Conservation (phyloP, 2,329 filamentous ascomycete genomes). For the Cryphonectria carpinicola region DNA sequence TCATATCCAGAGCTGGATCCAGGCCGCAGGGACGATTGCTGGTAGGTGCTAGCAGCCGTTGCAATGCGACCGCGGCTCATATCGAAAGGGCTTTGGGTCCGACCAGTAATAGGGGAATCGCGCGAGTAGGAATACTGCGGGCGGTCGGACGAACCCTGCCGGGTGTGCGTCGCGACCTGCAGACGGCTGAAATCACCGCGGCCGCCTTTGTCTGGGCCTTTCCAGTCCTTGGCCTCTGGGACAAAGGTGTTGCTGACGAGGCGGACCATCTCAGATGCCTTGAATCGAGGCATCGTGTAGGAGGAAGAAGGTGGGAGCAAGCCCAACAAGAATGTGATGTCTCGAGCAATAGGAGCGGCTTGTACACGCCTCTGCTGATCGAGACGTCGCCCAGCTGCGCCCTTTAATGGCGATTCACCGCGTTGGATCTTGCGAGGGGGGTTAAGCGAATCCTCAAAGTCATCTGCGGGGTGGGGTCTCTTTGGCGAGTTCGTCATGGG, state of each 20-base stretch:
- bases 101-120: slow-evolving; percentile 34
- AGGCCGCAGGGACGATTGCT: slow-evolving; percentile 56
- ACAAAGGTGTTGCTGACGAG: slow-evolving; percentile 72
- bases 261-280: slow-evolving; percentile 70
- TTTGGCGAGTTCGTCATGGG: slow-evolving; percentile 60
- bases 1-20: slow-evolving; percentile 49
- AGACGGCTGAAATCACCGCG: slow-evolving; percentile 36
- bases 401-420: slow-evolving; percentile 91
- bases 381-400: slow-evolving; percentile 81
- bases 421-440: slow-evolving; percentile 85
- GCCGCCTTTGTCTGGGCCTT: slow-evolving; percentile 42
- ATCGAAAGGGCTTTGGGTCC: slow-evolving; percentile 54
- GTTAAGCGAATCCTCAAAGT: slow-evolving; percentile 68
- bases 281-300: slow-evolving; percentile 74
- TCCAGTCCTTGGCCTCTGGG: slow-evolving; percentile 63
- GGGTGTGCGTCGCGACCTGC: slow-evolving; percentile 30
- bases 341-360: slow-evolving; percentile 71
- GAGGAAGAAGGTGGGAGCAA: slow-evolving; percentile 74
- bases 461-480: slow-evolving; percentile 67
- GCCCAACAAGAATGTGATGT: slow-evolving; percentile 67
- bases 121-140: slow-evolving; percentile 32
- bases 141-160: slow-evolving; percentile 33
- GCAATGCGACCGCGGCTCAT: slow-evolving; percentile 42
- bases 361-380: slow-evolving; percentile 74
- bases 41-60: slow-evolving; percentile 49